Base-by-base conservation (phyloP, 805 yeast genomes). In the Cyberlindnera subsufficiens region DNA sequence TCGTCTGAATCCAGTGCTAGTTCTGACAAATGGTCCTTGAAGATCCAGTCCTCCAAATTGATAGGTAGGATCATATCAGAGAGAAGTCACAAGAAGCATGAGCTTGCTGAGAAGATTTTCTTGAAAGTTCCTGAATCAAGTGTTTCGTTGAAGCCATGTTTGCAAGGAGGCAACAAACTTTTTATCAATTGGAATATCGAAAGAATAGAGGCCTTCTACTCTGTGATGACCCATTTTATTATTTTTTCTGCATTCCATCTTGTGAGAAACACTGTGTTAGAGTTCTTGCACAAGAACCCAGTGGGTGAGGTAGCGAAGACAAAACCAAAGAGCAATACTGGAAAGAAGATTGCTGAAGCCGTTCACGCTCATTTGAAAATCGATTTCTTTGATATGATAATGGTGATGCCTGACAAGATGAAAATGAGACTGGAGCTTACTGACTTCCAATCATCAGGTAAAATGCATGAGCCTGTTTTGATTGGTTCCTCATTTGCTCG, bases 321-420 rank as follows among this genome's bases (percentile, higher is more conserved):
- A 14, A 50, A 56, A 32, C 43, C 43, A 16, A 54, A 53, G 27
- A 30, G 17, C 18, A 46, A 17, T 33, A 37, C 32, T 39, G 53
- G 35, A 47, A 37, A 42, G 13, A 54, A 56, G 29, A 29, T 60
- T 30, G 38, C 54, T 13, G 38, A 54, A 6, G 39, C 60, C 15
- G 11, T 61, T 14, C 54, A 57, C 6, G 14, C 63, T 8, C 48
- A 53, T 20, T 31, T 56, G 9, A 43, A 54, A 6, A 35, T 58
- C 5, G 61, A 52, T 8, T 35, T 50, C 22, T 35, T 57, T 19
- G 58, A 59, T 33, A 47, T 53, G 14, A 50, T 66, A 14, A 30
- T 70, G 30, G 56, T 64, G 2, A 53, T 81, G 37, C 75, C 77
- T 3, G 74, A 74, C 48, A 71, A 71, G 4, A 68, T 80, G 46